Conservation (phyloP, 306 rosid genomes). For the Argentina anserina region DNA sequence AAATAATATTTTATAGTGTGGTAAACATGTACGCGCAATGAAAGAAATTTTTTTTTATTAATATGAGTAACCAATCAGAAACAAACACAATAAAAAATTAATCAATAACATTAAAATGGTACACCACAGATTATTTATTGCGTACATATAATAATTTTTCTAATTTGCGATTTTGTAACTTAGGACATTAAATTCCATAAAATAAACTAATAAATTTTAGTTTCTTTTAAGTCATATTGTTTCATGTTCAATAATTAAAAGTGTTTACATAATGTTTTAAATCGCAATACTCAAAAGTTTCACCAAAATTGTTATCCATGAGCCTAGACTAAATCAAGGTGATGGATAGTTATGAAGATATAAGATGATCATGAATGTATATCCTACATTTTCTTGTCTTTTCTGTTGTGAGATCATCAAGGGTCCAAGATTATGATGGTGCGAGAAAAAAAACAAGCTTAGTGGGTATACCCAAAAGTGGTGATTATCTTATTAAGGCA, state of each 20-base stretch:
- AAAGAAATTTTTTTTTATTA: too few species aligned
- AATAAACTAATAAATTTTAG: neutral
- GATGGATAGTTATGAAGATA: neutral
- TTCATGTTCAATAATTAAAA: neutral
- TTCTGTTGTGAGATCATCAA: neutral
- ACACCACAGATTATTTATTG: too few species aligned
- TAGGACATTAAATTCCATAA: too few species aligned
- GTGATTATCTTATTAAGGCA: neutral
- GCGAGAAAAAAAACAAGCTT: neutral
- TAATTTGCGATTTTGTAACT: too few species aligned
- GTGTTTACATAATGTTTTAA: neutral
- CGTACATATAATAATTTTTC: too few species aligned
- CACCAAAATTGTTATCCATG: neutral
- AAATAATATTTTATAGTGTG: too few species aligned
- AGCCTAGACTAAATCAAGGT: neutral
- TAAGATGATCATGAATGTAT: neutral
- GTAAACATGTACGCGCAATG: too few species aligned
- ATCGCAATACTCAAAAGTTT: neutral
- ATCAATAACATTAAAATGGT: too few species aligned
- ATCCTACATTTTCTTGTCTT: conserved; percentile 1
- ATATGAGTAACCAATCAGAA: too few species aligned
- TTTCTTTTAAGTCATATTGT: neutral
- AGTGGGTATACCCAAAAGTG: neutral
- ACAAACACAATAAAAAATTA: too few species aligned
- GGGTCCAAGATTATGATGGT: neutral